phyloP scores from a whole-genome alignment of 306 rosid species.

The Trifolium repens region DNA sequence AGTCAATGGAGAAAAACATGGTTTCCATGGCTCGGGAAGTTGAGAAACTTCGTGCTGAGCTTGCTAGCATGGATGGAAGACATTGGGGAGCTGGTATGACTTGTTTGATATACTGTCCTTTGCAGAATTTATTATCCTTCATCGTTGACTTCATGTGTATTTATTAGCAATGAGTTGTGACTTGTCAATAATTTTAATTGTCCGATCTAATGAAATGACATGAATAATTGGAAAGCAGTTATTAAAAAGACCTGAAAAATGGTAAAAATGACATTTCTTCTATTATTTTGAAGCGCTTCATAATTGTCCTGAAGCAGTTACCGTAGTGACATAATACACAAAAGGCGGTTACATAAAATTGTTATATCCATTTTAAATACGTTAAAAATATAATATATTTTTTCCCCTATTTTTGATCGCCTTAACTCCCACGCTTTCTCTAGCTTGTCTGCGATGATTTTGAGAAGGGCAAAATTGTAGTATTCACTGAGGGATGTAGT shows the following conservation, averaged over 20 bases:
- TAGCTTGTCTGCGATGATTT: slow-evolving; percentile 1
- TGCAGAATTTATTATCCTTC: slow-evolving; percentile 34
- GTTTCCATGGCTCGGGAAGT: slow-evolving; percentile 94
- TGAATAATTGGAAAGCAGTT: slow-evolving; percentile 23
- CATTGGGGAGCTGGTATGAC: slow-evolving; percentile 82
- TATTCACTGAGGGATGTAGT: background rate
- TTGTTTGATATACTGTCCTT: slow-evolving; percentile 21
- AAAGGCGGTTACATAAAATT: background rate
- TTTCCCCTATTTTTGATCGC: background rate
- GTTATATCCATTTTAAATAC: background rate
- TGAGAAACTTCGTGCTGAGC: slow-evolving; percentile 87
- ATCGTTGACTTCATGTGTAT: slow-evolving; percentile 6
- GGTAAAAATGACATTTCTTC: background rate
- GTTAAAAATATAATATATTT: background rate
- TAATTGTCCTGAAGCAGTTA: slow-evolving; percentile 3
- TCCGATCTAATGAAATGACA: slow-evolving; percentile 25
- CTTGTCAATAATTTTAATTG: slow-evolving; percentile 9
- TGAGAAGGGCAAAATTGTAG: slow-evolving; percentile 7
- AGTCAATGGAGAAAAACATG: slow-evolving; percentile 83
- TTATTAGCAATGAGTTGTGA: background rate
- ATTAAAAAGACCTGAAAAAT: slow-evolving; percentile 5
- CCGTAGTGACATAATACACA: background rate
- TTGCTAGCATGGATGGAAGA: slow-evolving; percentile 66
- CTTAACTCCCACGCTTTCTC: slow-evolving; percentile 3
- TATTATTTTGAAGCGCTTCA: background rate